Evolutionary conservation across 2,329 filamentous ascomycete genomes (phyloP), one percentile per base, ranked within the genome.

Genomic region (Calonectria multiphialidica): DNA sequence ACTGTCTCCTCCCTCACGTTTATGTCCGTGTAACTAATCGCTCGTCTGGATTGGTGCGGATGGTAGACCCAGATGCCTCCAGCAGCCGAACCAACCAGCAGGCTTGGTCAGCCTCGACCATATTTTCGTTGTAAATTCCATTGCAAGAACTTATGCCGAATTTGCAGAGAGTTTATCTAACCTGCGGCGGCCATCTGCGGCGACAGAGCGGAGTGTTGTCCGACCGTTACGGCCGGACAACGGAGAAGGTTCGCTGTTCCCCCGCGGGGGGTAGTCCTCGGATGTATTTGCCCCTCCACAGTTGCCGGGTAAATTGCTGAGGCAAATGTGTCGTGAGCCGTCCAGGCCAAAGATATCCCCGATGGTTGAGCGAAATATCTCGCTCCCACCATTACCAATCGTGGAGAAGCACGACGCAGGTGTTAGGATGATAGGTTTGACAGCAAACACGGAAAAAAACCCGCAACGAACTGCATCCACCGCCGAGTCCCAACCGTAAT

Each of bases 1-100:
- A 30, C 18, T 30, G 28, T 5, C 8, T 45, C 40, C 44, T 64
- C 42, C 37, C 42, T 55, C 59, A 47, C n/a, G 35, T 50, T 40
- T 47, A 42, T 49, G 33, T 71, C 64, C 62, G 50, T 65, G 68
- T 61, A 71, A 55, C 75, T 74, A 77, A 72, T 75, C 69, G 63
- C 61, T 71, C 50, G 23, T 45, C 66, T 71, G 72, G 72, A 76
- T 75, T 76, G 75, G 75, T 72, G 75, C 73, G 75, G 72, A 70
- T 76, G 72, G 65, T 10, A 42, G 45, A 21, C 23, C 21, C 37
- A 53, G 59, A 62, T 37, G 37, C 44, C 50, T 67, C 47, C 61
- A 64, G 40, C 61, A 74, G 66, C 70, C 74, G 72, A 67, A 35
- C 74, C 71, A 72, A 74, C 72, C 74, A 75, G 63, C 66, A 67